phyloP scores from a whole-genome alignment of 345 rosid species.

The Viola odorata region DNA sequence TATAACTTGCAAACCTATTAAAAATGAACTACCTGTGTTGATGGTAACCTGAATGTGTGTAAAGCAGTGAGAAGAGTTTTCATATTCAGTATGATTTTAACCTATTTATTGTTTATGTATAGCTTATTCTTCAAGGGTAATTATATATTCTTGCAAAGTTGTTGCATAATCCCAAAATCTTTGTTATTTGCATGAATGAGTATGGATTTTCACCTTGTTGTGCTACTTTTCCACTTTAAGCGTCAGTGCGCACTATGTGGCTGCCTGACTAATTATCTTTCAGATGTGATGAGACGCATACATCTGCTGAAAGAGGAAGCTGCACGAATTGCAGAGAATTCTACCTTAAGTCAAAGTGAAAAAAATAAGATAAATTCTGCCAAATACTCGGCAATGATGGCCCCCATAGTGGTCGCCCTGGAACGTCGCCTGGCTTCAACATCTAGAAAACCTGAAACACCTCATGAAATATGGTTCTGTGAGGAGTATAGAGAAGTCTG shows the following conservation, averaged over 20 bases:
- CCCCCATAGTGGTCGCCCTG: slow-evolving; percentile 77
- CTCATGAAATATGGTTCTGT: slow-evolving; percentile 83
- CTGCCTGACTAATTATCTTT: slow-evolving; percentile 18
- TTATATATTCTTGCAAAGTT: background rate
- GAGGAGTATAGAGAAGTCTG: slow-evolving; percentile 58
- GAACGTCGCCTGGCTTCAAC: slow-evolving; percentile 92
- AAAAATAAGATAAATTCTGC: slow-evolving; percentile 84
- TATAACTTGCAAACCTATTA: slow-evolving; percentile 9
- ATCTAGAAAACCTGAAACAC: slow-evolving; percentile 80
- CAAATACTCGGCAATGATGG: slow-evolving; percentile 94
- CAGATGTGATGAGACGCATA: slow-evolving; percentile 85
- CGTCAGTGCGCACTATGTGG: background rate
- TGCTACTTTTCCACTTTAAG: background rate
- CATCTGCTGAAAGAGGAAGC: slow-evolving; percentile 85
- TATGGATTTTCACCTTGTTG: background rate
- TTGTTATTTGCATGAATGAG: background rate
- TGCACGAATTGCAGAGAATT: slow-evolving; percentile 75
- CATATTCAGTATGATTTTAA: background rate
- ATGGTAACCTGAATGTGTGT: slow-evolving; percentile 4
- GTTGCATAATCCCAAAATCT: background rate
- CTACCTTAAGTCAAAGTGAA: slow-evolving; percentile 79
- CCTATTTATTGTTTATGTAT: background rate
- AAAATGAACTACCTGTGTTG: background rate
- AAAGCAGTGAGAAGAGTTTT: background rate
- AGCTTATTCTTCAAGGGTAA: slow-evolving; percentile 1